Evolutionary conservation across 2,329 filamentous ascomycete species (phyloP), one percentile per base, ranked within the genome.

Genomic region (Botryotinia convoluta): DNA sequence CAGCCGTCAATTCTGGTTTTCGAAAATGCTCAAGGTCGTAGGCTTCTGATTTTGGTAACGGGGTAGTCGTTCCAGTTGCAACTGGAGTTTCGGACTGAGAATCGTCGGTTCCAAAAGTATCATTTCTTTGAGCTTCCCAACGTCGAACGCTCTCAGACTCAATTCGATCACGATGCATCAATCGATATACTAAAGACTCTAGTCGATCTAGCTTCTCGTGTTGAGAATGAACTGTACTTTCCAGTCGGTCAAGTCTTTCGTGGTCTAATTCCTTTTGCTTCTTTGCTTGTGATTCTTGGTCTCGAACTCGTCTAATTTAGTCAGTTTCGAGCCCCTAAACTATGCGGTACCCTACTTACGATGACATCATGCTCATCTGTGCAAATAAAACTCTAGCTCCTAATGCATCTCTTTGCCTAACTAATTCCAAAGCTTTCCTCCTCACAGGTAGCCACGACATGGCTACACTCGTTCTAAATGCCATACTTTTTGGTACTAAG

Each of bases 351-450:
- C 26, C 14, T 39, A 78, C 81, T 75, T 76, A 83, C 80, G 84
- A 85, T 62, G 84, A 83, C 44, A 86, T 82, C 81, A 86, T 84
- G 79, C 83, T 85, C 81, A 84, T 84, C 77, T 86, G 84, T 72
- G 84, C 82, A 75, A 86, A 86, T 65, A 85, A 81, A 59, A 86
- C 84, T 54, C 84, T 80, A 12, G 81, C 81, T 2, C 84, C 85
- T 76, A 85, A 76, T 4, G 83, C 82, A 70, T 86, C 84, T 64
- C 85, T 81, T 79, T 86, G 84, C 39, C 84, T 81, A 29, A 85
- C 83, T 22, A 86, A 77, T 72, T 86, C 84, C 72, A 86, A 74
- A 4, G 84, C 83, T 74, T 85, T 85, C 14, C 81, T 81, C 45
- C 84, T 79, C 20, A 85, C 83, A 0, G 82, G 80, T 54, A 86